Evolutionary conservation across 192 early-diverging fungal genomes (phyloP), one percentile per base, ranked within the genome.

Genomic region (Coemansia furcata): DNA sequence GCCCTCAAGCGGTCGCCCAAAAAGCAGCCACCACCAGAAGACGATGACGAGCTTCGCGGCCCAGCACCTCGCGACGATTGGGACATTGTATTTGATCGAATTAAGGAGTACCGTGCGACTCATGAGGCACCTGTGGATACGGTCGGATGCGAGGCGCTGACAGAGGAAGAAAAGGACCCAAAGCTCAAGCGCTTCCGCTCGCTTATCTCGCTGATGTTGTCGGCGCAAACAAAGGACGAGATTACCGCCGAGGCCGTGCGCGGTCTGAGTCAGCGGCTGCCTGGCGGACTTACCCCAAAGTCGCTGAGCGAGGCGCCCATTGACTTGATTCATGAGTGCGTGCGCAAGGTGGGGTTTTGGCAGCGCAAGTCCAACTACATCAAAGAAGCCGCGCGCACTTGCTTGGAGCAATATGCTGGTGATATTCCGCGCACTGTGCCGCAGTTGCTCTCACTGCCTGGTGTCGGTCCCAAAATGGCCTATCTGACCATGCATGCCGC

Each of bases 391-490:
- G 95, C 95, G 7, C 67, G 77, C 39, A 91, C 95, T 11, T 89
- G 89, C 42, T 71, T 83, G 35, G 89, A 90, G 54, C 62, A 89
- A 66, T 91, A 90, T 73, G 72, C 86, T 32, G 87, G 89, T 6
- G 95, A 97, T 63, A 92, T 98, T 50, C 96, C 96, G 2, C 77
- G 87, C 37, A 92, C 89, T 3, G 80, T 94, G 29, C 90, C 93
- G 43, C 89, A 73, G 19, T 71, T 98, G 65, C 82, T 90, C n/a
- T 85, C 77, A 47, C 71, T 98, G 50, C 94, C 94, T 0, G 96
- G 96, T 14, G 91, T 98, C 39, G 96, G 96, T 11, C 96, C 96
- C 2, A 98, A 98, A 72, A 98, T 98, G 88, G 89, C 91, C 5
- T 92, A 94, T 65, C 65, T 98, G 69, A 82, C 89, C 3, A 85